Percentiles rank a stretch among this genome's conserved stretches.
Conservation (phyloP, 345 rosid genomes). For the Linum tenue region DNA sequence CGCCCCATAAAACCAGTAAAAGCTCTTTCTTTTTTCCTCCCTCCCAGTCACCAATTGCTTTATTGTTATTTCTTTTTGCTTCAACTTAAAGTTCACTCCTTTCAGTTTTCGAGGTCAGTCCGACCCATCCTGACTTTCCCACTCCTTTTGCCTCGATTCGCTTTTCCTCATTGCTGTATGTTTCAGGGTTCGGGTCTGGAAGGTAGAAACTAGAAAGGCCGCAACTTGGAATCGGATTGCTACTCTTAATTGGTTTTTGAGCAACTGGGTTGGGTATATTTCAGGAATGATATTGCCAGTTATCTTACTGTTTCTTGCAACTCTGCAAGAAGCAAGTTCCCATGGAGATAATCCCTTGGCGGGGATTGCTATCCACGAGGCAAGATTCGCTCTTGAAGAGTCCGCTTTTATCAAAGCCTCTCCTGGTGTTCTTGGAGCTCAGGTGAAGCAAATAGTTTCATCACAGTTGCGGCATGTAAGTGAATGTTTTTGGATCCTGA, state of each 20-base stretch:
- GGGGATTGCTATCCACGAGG: constrained; percentile 35
- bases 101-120: too few relatives aligned
- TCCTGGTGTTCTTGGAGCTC: constrained; percentile 43
- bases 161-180: too few relatives aligned
- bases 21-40: not conserved
- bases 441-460: constrained; percentile 16
- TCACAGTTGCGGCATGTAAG: not conserved
- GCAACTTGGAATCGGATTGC: not conserved
- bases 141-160: too few relatives aligned
- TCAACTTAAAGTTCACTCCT: not conserved
- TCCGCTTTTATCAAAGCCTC: constrained; percentile 45
- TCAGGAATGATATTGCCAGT: constrained; percentile 18
- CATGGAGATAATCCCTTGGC: constrained; percentile 54
- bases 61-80: not conserved
- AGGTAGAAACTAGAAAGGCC: too few relatives aligned
- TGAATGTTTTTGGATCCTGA: not conserved
- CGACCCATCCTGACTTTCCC: too few relatives aligned
- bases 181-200: too few relatives aligned
- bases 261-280: constrained; percentile 22
- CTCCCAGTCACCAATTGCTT: not conserved
- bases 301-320: constrained; percentile 28
- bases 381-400: constrained; percentile 22
- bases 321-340: constrained; percentile 31
- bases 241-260: not conserved
- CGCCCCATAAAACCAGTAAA: not conserved